phyloP scores from a whole-genome alignment of 1,284 basidiomycete genomes.

The Volvariella surrecta region DNA sequence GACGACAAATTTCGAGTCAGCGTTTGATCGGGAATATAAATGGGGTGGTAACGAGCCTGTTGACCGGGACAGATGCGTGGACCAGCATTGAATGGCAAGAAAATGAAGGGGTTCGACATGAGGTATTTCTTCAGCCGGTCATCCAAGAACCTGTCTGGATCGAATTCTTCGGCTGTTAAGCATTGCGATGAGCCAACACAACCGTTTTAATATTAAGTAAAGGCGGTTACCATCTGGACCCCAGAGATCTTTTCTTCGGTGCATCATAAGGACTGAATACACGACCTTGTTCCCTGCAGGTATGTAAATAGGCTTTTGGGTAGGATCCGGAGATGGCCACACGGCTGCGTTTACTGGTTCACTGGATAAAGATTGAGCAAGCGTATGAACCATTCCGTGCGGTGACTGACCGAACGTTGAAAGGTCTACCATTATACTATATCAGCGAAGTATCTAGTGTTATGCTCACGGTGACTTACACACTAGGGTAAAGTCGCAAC shows the following conservation, averaged over 20 bases:
- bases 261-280: slow-evolving; percentile 55
- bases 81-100: slow-evolving; percentile 34
- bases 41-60: slow-evolving; percentile 20
- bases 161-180: slow-evolving; percentile 29
- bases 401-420: slow-evolving; percentile 34
- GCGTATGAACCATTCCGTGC: slow-evolving; percentile 3
- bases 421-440: slow-evolving; percentile 27
- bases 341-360: slow-evolving; percentile 32
- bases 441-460: not conserved
- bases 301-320: slow-evolving; percentile 40
- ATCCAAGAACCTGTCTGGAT: slow-evolving; percentile 34
- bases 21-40: not conserved
- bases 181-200: not conserved
- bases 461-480: slow-evolving; percentile 32
- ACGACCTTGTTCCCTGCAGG: slow-evolving; percentile 36
- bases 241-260: slow-evolving; percentile 56
- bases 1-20: not conserved
- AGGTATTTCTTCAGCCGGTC: slow-evolving; percentile 29
- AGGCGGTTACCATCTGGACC: slow-evolving; percentile 44
- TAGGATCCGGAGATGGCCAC: slow-evolving; percentile 33
- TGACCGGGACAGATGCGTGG: slow-evolving; percentile 34
- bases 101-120: slow-evolving; percentile 30
- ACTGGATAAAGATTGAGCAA: slow-evolving; percentile 13
- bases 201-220: not conserved
- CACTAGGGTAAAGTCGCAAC: slow-evolving; percentile 50